Conservation (phyloP, 306 rosid genomes). For the Parietaria judaica region DNA sequence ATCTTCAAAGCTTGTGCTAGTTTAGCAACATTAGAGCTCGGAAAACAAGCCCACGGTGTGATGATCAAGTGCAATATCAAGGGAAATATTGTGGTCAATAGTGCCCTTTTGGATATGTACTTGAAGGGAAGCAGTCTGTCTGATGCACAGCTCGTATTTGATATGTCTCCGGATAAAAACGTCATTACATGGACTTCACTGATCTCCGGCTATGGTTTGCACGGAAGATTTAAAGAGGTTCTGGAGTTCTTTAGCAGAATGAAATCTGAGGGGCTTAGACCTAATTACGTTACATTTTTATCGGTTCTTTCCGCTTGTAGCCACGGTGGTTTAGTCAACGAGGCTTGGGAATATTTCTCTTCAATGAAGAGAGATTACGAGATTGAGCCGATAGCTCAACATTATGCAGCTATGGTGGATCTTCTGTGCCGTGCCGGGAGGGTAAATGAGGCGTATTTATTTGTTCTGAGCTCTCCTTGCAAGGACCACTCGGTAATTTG, state of each 20-base stretch:
- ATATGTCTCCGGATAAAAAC: slow-evolving; percentile 47
- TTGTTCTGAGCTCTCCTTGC: slow-evolving; percentile 50
- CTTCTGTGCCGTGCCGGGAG: slow-evolving; percentile 59
- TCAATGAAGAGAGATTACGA: slow-evolving; percentile 57
- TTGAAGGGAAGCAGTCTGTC: slow-evolving; percentile 59
- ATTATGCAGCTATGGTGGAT: slow-evolving; percentile 67
- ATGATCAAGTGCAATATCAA: slow-evolving; percentile 51
- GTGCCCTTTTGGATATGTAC: slow-evolving; percentile 72
- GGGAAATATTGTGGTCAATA: slow-evolving; percentile 51
- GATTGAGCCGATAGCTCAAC: slow-evolving; percentile 57
- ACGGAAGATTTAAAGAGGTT: slow-evolving; percentile 58
- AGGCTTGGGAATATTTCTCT: slow-evolving; percentile 54
- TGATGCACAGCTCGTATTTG: slow-evolving; percentile 45
- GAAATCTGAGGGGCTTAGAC: slow-evolving; percentile 55
- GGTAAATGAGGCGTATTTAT: slow-evolving; percentile 52
- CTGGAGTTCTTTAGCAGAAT: slow-evolving; percentile 45
- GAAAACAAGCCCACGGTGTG: slow-evolving; percentile 53
- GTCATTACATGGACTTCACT: slow-evolving; percentile 68
- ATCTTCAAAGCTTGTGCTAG: slow-evolving; percentile 64
- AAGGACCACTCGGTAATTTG: slow-evolving; percentile 57
- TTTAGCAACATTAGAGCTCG: slow-evolving; percentile 58
- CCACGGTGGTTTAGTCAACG: slow-evolving; percentile 58
- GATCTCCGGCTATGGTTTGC: slow-evolving; percentile 67
- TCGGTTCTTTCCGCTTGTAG: slow-evolving; percentile 82
- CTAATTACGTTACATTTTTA: slow-evolving; percentile 65